Conservation (phyloP, 179 eudicot genomes). For the Gypsophila paniculata region DNA sequence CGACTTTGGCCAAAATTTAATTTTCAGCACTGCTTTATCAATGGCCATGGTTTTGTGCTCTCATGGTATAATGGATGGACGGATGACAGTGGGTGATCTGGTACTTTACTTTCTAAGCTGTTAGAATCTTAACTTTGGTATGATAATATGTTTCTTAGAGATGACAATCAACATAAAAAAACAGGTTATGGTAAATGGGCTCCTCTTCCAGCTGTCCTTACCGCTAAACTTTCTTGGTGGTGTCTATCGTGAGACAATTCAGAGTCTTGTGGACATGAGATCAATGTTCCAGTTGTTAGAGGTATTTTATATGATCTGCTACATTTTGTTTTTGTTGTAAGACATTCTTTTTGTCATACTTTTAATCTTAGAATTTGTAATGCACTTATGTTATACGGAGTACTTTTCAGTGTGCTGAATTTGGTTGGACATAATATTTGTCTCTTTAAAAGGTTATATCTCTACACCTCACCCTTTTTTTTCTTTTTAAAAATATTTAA, state of each 20-base stretch:
- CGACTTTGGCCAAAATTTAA: conserved; percentile 83
- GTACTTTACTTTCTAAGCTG: conserved; percentile 34
- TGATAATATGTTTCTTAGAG: conserved; percentile 7
- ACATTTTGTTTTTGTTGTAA: not conserved
- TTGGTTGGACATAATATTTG: not conserved
- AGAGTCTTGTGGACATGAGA: conserved; percentile 92
- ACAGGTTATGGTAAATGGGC: conserved; percentile 99
- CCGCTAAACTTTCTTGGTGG: conserved; percentile 97
- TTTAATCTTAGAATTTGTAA: not conserved
- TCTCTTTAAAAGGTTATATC: not conserved
- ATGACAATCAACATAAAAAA: conserved; percentile 3
- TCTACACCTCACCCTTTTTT: too few species aligned
- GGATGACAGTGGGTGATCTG: conserved; percentile 96
- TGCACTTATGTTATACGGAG: not conserved
- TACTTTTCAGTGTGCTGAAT: not conserved
- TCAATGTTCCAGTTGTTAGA: conserved; percentile 92
- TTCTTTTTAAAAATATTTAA: not conserved
- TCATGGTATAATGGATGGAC: conserved; percentile 69
- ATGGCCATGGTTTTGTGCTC: conserved; percentile 89
- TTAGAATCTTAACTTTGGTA: conserved; percentile 4
- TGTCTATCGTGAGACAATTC: conserved; percentile 94
- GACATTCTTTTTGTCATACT: not conserved
- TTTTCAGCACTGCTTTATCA: conserved; percentile 83
- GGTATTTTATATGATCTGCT: conserved; percentile 41
- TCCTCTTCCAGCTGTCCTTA: conserved; percentile 89